Conservation (phyloP, 2,329 filamentous ascomycete species). For the Diplocarpon mali region DNA sequence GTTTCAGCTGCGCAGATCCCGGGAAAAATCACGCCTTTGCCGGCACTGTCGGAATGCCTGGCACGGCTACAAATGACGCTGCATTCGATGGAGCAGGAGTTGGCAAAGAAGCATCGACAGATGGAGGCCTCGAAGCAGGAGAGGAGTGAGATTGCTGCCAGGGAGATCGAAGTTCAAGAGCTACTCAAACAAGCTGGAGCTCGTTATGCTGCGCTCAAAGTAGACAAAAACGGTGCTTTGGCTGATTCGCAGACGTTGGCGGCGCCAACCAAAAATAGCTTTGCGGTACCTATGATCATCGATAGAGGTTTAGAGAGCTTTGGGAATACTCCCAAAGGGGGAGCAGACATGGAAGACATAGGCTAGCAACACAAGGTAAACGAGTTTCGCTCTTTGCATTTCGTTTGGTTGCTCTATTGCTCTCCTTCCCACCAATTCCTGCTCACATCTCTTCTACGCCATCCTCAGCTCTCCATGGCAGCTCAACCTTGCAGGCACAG, state of each 20-base stretch:
- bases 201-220: slow-evolving; percentile 49
- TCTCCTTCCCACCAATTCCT: too few relatives aligned
- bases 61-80: slow-evolving; percentile 51
- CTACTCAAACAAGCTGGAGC: slow-evolving; percentile 73
- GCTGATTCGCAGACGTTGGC: slow-evolving; percentile 15
- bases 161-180: slow-evolving; percentile 71
- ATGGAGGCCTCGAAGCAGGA: slow-evolving; percentile 60
- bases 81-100: slow-evolving; percentile 50
- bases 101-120: slow-evolving; percentile 46
- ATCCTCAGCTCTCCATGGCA: too few relatives aligned
- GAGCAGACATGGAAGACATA: slow-evolving; percentile 23
- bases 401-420: too few relatives aligned
- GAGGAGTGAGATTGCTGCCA: slow-evolving; percentile 52
- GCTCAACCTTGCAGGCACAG: too few relatives aligned
- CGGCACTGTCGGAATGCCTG: slow-evolving; percentile 58
- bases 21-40: slow-evolving; percentile 65
- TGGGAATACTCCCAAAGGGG: slow-evolving; percentile 28
- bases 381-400: too few relatives aligned
- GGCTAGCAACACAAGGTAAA: slow-evolving; percentile 7
- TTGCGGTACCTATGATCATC: neutral
- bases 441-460: too few relatives aligned
- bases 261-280: slow-evolving; percentile 5
- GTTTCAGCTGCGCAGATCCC: slow-evolving; percentile 21
- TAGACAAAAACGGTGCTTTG: slow-evolving; percentile 32
- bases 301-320: slow-evolving; percentile 31